Evolutionary conservation across 2,329 filamentous ascomycete genomes (phyloP).

Genomic region (Dryadomyces quercivorus): DNA sequence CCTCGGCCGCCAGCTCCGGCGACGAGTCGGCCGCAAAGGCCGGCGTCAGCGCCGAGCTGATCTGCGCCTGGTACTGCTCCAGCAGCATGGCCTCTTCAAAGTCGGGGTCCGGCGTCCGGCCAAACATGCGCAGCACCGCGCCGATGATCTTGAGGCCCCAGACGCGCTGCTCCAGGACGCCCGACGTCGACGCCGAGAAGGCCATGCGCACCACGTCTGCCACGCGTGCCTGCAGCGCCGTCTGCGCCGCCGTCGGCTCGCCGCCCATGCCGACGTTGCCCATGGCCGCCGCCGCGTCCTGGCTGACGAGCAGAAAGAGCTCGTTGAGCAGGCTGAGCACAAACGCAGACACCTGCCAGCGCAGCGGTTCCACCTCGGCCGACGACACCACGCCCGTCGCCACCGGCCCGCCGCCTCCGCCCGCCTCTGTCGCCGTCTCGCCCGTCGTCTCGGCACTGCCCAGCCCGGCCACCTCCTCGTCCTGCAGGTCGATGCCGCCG

Average conservation of each 20-base stretch:
- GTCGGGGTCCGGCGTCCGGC: slow-evolving; percentile 87
- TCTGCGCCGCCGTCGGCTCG: slow-evolving; percentile 52
- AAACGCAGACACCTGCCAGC: slow-evolving; percentile 93
- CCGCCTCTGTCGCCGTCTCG: neutral
- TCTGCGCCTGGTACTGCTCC: slow-evolving; percentile 97
- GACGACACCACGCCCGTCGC: slow-evolving; percentile 21
- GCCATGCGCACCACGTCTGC: slow-evolving; percentile 93
- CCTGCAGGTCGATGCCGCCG: slow-evolving; percentile 63
- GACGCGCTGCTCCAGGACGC: slow-evolving; percentile 78
- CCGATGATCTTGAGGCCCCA: slow-evolving; percentile 91
- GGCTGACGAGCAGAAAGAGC: slow-evolving; percentile 65
- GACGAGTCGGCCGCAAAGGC: slow-evolving; percentile 95
- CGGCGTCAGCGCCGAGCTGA: slow-evolving; percentile 89
- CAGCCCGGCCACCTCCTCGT: slow-evolving; percentile 95
- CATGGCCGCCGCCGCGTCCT: slow-evolving; percentile 57
- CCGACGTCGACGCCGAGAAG: slow-evolving; percentile 92
- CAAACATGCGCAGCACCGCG: slow-evolving; percentile 88
- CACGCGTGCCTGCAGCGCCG: slow-evolving; percentile 68
- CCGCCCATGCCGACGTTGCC: slow-evolving; percentile 50
- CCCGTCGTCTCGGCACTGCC: slow-evolving; percentile 34
- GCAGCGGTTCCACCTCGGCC: slow-evolving; percentile 71
- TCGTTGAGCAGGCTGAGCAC: slow-evolving; percentile 82
- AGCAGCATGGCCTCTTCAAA: slow-evolving; percentile 94
- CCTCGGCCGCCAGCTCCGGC: slow-evolving; percentile 87
- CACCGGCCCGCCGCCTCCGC: slow-evolving; percentile 15